Evolutionary conservation across 2,329 filamentous ascomycete species (phyloP), one percentile per base, ranked within the genome.

Genomic region (Trichoderma atrobrunneum): DNA sequence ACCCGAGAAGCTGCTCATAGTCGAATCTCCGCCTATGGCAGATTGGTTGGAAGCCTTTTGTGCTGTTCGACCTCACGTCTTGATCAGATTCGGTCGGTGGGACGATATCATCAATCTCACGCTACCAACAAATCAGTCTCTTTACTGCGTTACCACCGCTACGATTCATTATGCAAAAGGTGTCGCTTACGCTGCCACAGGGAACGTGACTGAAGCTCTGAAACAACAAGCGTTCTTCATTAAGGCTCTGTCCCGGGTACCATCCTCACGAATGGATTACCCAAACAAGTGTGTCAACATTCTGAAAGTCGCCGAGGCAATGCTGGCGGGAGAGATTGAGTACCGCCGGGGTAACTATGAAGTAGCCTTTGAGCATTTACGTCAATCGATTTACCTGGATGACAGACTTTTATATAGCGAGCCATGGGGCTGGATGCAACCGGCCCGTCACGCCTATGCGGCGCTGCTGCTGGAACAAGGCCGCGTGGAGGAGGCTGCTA

Each of bases 361-460:
- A 0, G 59, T 78, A 0, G 91, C 91, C 0, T 93, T 92, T 74
- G 75, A 79, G 10, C 84, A 87, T 70, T 82, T 93, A 5, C 84
- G 85, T 3, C 81, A 79, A 24, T 85, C 90, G 0, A 87, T 91
- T 26, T 78, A 82, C 0, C 82, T 87, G 7, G 89, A 92, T 70
- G 90, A 92, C 73, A 79, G 78, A 0, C 83, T 93, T n/a, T 87
- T 87, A 0, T 93, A 92, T 73, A 88, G 90, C 30, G 91, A 93
- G 78, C 91, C 91, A 0, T 93, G 91, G 91, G 89, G 88, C 0
- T 93, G 91, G 91, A 92, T 93, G 90, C 90, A 92, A 75, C 91
- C 91, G 0, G 87, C 89, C 0, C 84, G 90, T 3, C 91, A 93
- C 79, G 91, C 91, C 0, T 90, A 90, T 66, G 91, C 88, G 1